phyloP scores from a whole-genome alignment of 2,329 filamentous ascomycete genomes.

The Talaromyces sp. region DNA sequence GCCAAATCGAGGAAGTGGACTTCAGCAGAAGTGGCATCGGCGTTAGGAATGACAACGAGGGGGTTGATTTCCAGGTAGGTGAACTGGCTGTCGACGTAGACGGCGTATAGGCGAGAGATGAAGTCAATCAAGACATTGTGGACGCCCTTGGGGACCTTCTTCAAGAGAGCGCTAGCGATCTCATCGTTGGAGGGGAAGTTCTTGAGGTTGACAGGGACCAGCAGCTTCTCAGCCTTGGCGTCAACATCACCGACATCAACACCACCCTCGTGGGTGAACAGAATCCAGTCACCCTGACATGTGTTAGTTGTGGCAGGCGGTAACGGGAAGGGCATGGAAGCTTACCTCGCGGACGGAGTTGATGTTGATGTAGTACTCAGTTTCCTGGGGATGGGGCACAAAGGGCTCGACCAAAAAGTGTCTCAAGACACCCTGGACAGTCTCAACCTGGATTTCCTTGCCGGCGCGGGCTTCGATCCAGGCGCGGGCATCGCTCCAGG shows the following conservation, averaged over 20 bases:
- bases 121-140: constrained; percentile 99
- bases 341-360: constrained; percentile 99
- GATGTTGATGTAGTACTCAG: constrained; percentile 99
- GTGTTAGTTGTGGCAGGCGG: background rate
- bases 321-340: background rate
- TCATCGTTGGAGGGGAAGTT: constrained; percentile 95
- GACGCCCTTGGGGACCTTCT: constrained; percentile 88
- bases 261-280: constrained; percentile 99
- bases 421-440: constrained; percentile 78
- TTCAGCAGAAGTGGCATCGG: constrained; percentile 81
- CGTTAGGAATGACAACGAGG: constrained; percentile 94
- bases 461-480: constrained; percentile 92
- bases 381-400: constrained; percentile 89
- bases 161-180: constrained; percentile 78
- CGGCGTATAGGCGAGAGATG: constrained; percentile 95
- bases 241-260: constrained; percentile 99
- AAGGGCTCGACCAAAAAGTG: constrained; percentile 99
- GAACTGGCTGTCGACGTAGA: constrained; percentile 99
- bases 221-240: constrained; percentile 95
- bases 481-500: constrained; percentile 86
- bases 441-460: constrained; percentile 91
- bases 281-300: constrained; percentile 91
- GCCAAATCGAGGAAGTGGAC: constrained; percentile 98
- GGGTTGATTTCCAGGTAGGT: constrained; percentile 99
- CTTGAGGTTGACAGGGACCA: constrained; percentile 91